Evolutionary conservation across 352 stramenopile genomes (phyloP), one percentile per base, ranked within the genome.

Genomic region (Phytophthora parvispora): DNA sequence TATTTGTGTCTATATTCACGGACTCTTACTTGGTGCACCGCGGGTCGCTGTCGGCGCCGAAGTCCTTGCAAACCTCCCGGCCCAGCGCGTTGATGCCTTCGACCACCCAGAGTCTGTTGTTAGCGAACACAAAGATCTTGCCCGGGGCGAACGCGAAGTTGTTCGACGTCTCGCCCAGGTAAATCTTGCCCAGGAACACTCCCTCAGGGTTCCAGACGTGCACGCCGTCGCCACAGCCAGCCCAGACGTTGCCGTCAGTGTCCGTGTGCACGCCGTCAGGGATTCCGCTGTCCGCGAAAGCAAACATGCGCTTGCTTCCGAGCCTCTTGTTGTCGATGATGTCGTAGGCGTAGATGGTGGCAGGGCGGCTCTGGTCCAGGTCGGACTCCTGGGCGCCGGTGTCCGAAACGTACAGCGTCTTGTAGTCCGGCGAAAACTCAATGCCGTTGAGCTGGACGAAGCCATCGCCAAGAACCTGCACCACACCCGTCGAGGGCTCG

Each of bases 111-210:
- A 64, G 43, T 20, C 57, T 55, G 42, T 45, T 38, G 57, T 64
- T 64, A 31, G 57, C 57, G 36, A 64, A 64, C 31, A 64, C 43
- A 64, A 64, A 64, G 7, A 64, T 22, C 20, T 64, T 64, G 20
- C 57, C 57, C 43, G 57, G 57, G 7, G 43, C 57, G 43, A 64
- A 64, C 12, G 57, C 57, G 25, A 64, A 64, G 20, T 64, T 64
- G 43, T 55, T 56, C 6, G 57, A 64, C 29, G 43, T 34, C 57
- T 64, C 57, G 24, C 57, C 57, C n/a, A 64, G 8, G 57, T 64
- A 64, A 31, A 64, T 48, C 29, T 64, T 64, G 6, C 56, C 57
- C 29, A 64, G 27, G 13, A 64, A 47, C 53, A 64, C 36, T 15
- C 57, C 57, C 22, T 64, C 57, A 5, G 57, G 29, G 20, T 56